These are phyloP conservation scores for Dactylorhiza incarnata DNA, from an alignment of 106 monocot genomes.

Conservation along the genomic window DNA sequence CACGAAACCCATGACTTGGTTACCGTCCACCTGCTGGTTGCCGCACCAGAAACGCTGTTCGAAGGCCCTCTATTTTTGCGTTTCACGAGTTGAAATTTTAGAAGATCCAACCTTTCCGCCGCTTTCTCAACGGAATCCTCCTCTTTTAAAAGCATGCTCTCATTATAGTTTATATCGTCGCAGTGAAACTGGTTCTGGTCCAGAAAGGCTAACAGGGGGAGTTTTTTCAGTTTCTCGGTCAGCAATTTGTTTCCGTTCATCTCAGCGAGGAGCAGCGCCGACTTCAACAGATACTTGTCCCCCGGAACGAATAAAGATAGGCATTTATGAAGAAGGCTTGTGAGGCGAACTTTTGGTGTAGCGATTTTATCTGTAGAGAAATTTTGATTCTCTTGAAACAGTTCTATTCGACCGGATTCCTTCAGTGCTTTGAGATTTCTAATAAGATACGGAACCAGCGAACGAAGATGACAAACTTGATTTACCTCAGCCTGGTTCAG, in stretches of 20 bases:
- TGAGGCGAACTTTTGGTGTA: constrained; percentile 36
- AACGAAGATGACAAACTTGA: constrained; percentile 37
- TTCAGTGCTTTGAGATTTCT: constrained; percentile 43
- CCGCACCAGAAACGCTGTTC: not conserved
- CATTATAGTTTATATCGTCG: not conserved
- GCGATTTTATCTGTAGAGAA: constrained; percentile 18
- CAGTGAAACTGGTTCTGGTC: constrained; percentile 7
- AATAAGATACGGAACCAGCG: constrained; percentile 53
- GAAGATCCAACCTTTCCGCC: constrained; percentile 28
- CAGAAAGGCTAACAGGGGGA: constrained; percentile 19
- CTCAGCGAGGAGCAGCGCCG: constrained; percentile 41
- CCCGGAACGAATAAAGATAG: constrained; percentile 40
- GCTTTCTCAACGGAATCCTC: constrained; percentile 41
- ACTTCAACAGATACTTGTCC: constrained; percentile 44
- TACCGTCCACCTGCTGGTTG: constrained; percentile 38
- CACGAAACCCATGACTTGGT: constrained; percentile 67
- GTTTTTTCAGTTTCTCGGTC: constrained; percentile 43
- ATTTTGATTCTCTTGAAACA: constrained; percentile 20
- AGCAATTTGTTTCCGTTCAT: constrained; percentile 30
- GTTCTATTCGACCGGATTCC: constrained; percentile 30
- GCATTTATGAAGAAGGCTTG: constrained; percentile 49
- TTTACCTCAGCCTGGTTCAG: constrained; percentile 7
- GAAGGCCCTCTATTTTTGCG: not conserved
- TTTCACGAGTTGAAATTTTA: constrained; percentile 23
- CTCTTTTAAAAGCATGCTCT: constrained; percentile 21